These are phyloP conservation scores for Senna tora DNA, from an alignment of 306 rosid species.

Conservation along the genomic window DNA sequence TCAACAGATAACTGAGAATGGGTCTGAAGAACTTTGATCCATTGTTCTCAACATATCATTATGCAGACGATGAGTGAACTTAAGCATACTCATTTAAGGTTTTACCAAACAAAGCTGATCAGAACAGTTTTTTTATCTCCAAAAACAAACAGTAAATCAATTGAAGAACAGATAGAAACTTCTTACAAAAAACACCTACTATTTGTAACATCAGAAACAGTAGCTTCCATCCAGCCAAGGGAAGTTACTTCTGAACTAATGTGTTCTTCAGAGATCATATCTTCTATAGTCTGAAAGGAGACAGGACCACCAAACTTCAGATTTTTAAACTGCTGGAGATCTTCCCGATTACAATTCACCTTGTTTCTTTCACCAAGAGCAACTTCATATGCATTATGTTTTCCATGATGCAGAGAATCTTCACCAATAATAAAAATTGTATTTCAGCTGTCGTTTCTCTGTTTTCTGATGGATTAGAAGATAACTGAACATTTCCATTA, in stretches of 20 bases:
- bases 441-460: slow-evolving; percentile 52
- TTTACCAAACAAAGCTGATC: not conserved
- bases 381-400: slow-evolving; percentile 59
- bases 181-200: slow-evolving; percentile 61
- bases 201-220: slow-evolving; percentile 68
- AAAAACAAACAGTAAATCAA: slow-evolving; percentile 14
- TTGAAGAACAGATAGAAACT: slow-evolving; percentile 23
- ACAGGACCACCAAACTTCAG: slow-evolving; percentile 65
- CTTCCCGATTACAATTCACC: slow-evolving; percentile 39
- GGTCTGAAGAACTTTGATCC: not conserved
- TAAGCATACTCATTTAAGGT: not conserved
- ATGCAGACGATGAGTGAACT: no score
- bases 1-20: not conserved
- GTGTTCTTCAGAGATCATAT: slow-evolving; percentile 48
- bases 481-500: slow-evolving; percentile 45
- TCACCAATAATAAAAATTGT: slow-evolving; percentile 54
- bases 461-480: slow-evolving; percentile 49
- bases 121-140: no score
- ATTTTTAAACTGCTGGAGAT: slow-evolving; percentile 53
- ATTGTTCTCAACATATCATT: no score
- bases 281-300: slow-evolving; percentile 57
- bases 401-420: slow-evolving; percentile 54
- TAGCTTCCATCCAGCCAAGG: slow-evolving; percentile 76
- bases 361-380: slow-evolving; percentile 54
- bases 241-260: slow-evolving; percentile 62